Base-by-base conservation (phyloP, 345 rosid genomes). In the Eutrema yunnanense region DNA sequence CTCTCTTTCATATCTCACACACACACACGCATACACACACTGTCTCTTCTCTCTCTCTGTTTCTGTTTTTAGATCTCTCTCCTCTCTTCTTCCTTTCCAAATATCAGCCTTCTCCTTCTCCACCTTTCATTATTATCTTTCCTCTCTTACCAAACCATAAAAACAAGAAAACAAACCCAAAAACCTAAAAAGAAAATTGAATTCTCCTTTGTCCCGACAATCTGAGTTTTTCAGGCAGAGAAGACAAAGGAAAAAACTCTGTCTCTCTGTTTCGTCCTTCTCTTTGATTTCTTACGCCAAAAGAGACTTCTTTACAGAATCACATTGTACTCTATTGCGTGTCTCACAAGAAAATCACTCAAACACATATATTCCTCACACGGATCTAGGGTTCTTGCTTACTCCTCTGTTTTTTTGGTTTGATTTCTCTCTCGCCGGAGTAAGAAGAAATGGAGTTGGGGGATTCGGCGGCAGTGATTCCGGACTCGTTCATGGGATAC, bases 401-500 rank as follows among this genome's bases (percentile, higher is more conserved):
- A 26, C 1, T 62, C 67, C 1, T 62, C 67, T 57, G 47, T 36
- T 60, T 58, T 13, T 47, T n/a, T n/a, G 5, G 12, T 33, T 1
- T 32, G 11, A 63, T 3, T 34, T 56, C 42, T 69, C 67, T 65
- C 50, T 38, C 41, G 14, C 4, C 13, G 4, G 40, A 22, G 32
- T 26, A 54, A 38, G 40, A 48, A 37, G 58, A 59, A 50, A 29
- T 33, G 79, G 74, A 75, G 74, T 37, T 68, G 0, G 79, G 79
- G 0, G 75, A 77, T 51, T 56, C 75, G 1, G 1, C 76, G 0
- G 58, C 57, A 83, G 90, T 83, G 33, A 78, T 86, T 19, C 88
- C 92, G 0, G 86, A 82, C 9, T 49, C 90, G 14, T 82, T 85
- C 55, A 72, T 74, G 63, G 84, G 84, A 4, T 79, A 83, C 11